These are phyloP conservation scores for Amanita brunnescens DNA, from an alignment of 768 basidiomycete genomes.

Conservation along the genomic window DNA sequence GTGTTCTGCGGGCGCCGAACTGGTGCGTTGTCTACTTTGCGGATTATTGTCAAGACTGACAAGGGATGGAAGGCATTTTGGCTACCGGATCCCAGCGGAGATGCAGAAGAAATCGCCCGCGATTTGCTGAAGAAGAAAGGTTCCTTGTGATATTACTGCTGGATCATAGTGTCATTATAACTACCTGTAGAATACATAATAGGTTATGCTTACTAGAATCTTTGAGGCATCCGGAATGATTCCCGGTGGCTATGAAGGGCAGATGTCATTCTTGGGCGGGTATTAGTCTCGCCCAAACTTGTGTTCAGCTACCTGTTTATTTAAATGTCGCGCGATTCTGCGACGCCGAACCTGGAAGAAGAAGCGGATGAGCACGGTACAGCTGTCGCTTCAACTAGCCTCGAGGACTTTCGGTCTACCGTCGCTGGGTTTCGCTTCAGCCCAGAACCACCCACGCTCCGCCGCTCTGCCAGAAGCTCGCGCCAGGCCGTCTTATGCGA, in stretches of 20 bases:
- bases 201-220: too few species aligned
- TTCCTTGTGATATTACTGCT: constrained; percentile 9
- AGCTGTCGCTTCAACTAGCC: neutral
- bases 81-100: constrained; percentile 49
- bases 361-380: neutral
- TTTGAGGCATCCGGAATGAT: too few species aligned
- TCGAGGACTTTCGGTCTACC: neutral
- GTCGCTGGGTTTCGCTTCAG: neutral
- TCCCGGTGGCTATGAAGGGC: neutral
- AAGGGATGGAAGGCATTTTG: constrained; percentile 30
- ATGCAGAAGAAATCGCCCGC: constrained; percentile 63
- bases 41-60: constrained; percentile 9
- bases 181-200: neutral
- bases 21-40: constrained; percentile 41
- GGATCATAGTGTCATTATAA: neutral
- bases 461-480: neutral
- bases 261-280: neutral
- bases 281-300: too few species aligned
- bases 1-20: constrained; percentile 71
- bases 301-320: neutral
- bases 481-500: neutral
- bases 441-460: neutral
- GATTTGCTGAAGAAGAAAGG: constrained; percentile 54
- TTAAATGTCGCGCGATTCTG: neutral
- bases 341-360: neutral